Base-by-base conservation (phyloP, 2,329 filamentous ascomycete species). In the Pochonia chlamydosporia region DNA sequence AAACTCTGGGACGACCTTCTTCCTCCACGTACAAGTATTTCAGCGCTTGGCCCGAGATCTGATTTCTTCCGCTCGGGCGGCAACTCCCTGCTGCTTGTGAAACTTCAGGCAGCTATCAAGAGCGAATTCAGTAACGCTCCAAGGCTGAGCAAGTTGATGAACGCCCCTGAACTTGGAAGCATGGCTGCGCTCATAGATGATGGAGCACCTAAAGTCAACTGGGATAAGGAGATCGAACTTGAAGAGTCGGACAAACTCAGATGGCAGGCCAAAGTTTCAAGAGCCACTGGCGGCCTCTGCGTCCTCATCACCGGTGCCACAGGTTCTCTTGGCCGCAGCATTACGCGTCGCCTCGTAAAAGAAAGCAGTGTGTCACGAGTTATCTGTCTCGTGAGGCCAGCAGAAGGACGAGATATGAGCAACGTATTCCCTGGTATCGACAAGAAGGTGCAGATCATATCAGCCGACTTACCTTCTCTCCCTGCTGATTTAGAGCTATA, bases 41-140 rank as follows among this genome's bases (percentile, higher is more conserved):
- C 14, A 21, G 44, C 43, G 2, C 53, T 60, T 7, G 33, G 48
- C 0, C 13, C 47, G 0, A 30, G 52, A 3, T 57, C 68, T 4
- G 63, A 69, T 53, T 73, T 75, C 55, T 74, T 73, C 55, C 48
- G 49, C 0, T 51, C 65, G 2, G 71, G 71, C 3, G 71, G 70
- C 5, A 72, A 62, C 46, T 74, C 71, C 0, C 46, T 73, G 3
- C 56, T 69, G 0, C 51, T 72, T 1, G 54, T 74, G 10, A 51
- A 59, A 3, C 63, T 79, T 0, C 48, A 50, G 24, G 26, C 20
- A 7, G 35, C 40, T 10, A 43, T 78, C 28, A 51, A 53, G 3
- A 47, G 62, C 3, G 44, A 35, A 0, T 68, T 74, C 41, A 49
- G 53, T 1, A 52, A 63, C 10, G 44, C 45, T 1, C 16, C 72